A percentile compares a stretch with the other conserved stretches of the same genome.
These are phyloP conservation scores for Acidiella bohemica DNA, from an alignment of 495 filamentous ascomycete species.

Conservation along the genomic window DNA sequence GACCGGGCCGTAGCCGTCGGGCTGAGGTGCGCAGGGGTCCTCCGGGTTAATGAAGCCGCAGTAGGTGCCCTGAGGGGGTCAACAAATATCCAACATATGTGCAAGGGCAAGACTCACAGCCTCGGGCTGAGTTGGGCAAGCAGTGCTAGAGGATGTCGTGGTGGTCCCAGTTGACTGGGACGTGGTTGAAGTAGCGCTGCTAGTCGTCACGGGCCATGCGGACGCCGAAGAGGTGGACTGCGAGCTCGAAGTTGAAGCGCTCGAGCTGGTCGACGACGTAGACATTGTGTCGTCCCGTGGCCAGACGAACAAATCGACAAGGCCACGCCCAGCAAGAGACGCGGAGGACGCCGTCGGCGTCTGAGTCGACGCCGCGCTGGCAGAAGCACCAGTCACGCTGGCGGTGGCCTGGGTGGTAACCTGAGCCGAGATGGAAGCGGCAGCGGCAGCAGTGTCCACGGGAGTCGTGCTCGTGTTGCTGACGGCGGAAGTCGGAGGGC, in stretches of 20 bases:
- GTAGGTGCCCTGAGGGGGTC: conserved; percentile 13
- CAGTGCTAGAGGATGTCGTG: conserved; percentile 6
- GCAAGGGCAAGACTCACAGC: too few species aligned
- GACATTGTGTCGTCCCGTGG: too few species aligned
- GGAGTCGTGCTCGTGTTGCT: conserved; percentile 1
- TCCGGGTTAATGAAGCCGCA: conserved; percentile 18
- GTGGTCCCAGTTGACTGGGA: conserved; percentile 4
- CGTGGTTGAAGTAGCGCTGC: conserved; percentile 8
- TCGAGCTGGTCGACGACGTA: not conserved
- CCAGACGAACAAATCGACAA: too few species aligned
- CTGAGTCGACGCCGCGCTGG: conserved; percentile 10
- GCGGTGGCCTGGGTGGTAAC: conserved; percentile 8
- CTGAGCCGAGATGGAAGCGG: conserved; percentile 1
- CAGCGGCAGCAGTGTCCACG: conserved; percentile 6
- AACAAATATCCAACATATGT: too few species aligned
- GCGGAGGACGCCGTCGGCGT: too few species aligned
- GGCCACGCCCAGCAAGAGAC: too few species aligned
- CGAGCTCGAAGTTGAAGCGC: conserved; percentile 1
- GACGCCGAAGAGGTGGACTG: not conserved
- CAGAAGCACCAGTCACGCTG: conserved; percentile 8
- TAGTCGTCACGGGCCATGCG: too few species aligned
- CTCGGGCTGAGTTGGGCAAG: conserved; percentile 12
- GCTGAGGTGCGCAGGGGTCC: conserved; percentile 17
- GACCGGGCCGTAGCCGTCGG: conserved; percentile 14
- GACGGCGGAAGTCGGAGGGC: conserved; percentile 2